Evolutionary conservation across 257 asterid genomes (phyloP), one percentile per base, ranked within the genome.

Genomic region (Asclepias syriaca): DNA sequence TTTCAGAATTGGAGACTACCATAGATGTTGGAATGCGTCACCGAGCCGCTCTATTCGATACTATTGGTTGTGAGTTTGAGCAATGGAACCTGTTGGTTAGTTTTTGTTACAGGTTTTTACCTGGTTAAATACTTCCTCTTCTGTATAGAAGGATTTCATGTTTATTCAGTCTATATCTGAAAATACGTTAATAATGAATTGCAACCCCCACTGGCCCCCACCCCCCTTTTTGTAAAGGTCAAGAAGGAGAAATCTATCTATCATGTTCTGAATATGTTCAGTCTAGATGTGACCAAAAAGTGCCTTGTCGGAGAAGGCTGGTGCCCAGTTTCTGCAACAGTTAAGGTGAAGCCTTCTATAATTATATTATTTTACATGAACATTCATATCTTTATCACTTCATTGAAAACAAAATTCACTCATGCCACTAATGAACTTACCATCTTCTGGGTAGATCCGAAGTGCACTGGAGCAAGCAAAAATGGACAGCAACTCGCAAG

Each of bases 281-380:
- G 78, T 67, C 59, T 85, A 75, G 90, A 87, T 71, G 93, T 87
- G 80, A 85, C 88, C 71, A 83, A 81, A 78, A 83, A 85, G 76
- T 85, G 93, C 84, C 85, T 87, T 53, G 90, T 87, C 16, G 90
- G 90, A 68, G 88, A 87, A 81, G 93, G 93, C n/a, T 87, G 93
- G 93, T 85, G 90, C 78, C 93, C 93, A 65, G 82, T 82, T 48
- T 87, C 77, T 73, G 88, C 90, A 9, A 83, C 84, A 75, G 70
- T 72, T 77, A 85, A 85, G 87, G 92, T 87, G 68, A 37, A 21
- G 16, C 32, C 39, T 57, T 66, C 64, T 56, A 10, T 37, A 22
- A 12, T 63, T 9, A 58, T 16, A 19, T 49, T 46, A 12, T 67
- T 77, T 63, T 49, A 50, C 37, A 16, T 4, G 65, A 61, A 43